Evolutionary conservation across 2,329 filamentous ascomycete genomes (phyloP).

Genomic region (Exophiala sideris): DNA sequence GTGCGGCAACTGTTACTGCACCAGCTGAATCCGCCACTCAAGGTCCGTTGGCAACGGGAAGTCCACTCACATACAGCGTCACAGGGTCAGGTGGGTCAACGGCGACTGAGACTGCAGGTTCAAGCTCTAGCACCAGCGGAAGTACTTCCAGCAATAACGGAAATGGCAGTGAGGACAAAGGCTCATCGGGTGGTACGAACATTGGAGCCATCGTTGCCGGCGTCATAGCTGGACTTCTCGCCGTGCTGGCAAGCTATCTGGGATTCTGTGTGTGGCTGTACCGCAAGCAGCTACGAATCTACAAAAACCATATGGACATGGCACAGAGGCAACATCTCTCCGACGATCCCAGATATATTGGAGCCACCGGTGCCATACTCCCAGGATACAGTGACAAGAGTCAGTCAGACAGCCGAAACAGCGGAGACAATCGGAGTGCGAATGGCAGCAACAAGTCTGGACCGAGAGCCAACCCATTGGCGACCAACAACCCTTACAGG

Average conservation of each 20-base stretch:
- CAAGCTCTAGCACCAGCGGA: slow-evolving; percentile 45
- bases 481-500: slow-evolving; percentile 29
- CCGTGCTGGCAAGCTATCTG: slow-evolving; percentile 65
- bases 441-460: slow-evolving; percentile 22
- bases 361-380: slow-evolving; percentile 10
- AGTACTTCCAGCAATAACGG: slow-evolving; percentile 46
- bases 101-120: slow-evolving; percentile 37
- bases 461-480: slow-evolving; percentile 29
- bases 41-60: slow-evolving; percentile 69
- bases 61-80: slow-evolving; percentile 66
- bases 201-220: slow-evolving; percentile 56
- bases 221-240: slow-evolving; percentile 64
- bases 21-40: slow-evolving; percentile 62
- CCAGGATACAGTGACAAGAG: slow-evolving; percentile 19
- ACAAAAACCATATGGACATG: slow-evolving; percentile 66
- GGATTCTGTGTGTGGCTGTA: slow-evolving; percentile 77
- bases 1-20: slow-evolving; percentile 66
- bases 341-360: slow-evolving; percentile 34
- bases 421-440: slow-evolving; percentile 23
- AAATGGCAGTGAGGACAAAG: slow-evolving; percentile 35
- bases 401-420: slow-evolving; percentile 22
- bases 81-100: slow-evolving; percentile 42
- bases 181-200: slow-evolving; percentile 39
- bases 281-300: slow-evolving; percentile 65
- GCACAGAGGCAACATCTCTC: slow-evolving; percentile 56